These are phyloP conservation scores for Diaporthe humulicola DNA, from an alignment of 2,329 filamentous ascomycete genomes.

Conservation along the genomic window DNA sequence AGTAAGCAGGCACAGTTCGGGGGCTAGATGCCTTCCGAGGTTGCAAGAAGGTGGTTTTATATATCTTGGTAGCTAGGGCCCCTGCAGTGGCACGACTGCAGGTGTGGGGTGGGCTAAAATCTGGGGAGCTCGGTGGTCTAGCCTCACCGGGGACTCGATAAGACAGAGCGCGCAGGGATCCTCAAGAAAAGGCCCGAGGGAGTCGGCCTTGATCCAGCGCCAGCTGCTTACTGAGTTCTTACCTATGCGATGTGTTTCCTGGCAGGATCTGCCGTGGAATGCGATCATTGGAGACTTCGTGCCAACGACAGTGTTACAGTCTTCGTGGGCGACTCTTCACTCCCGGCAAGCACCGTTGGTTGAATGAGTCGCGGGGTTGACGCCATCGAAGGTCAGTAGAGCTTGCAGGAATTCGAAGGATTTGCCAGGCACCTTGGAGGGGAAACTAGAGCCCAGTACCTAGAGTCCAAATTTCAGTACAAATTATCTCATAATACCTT, in stretches of 20 bases:
- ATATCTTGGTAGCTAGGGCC: conserved; percentile 8
- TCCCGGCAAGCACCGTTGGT: not conserved
- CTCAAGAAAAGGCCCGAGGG: not conserved
- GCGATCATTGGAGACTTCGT: not conserved
- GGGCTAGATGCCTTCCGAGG: not conserved
- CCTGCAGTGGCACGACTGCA: conserved; percentile 5
- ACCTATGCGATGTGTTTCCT: not conserved
- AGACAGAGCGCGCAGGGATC: conserved; percentile 10
- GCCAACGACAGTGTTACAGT: not conserved
- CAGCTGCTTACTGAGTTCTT: not conserved
- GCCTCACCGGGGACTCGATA: not conserved
- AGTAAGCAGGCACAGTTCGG: conserved; percentile 13
- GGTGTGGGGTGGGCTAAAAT: conserved; percentile 27
- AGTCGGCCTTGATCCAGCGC: conserved; percentile 6
- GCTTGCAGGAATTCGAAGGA: too few relatives aligned
- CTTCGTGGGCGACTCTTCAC: not conserved
- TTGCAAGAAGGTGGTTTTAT: conserved; percentile 25
- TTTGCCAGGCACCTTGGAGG: not conserved
- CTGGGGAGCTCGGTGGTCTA: conserved; percentile 22
- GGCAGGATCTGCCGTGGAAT: not conserved
- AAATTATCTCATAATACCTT: not conserved
- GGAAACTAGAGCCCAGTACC: too few relatives aligned
- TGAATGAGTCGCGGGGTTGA: not conserved
- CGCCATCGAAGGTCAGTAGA: not conserved
- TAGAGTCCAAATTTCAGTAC: too few relatives aligned